A percentile compares a stretch with the other conserved stretches of the same genome.
Evolutionary conservation across 164 flowering plant species (phyloP).

Genomic region (Chimonanthus salicifolius): DNA sequence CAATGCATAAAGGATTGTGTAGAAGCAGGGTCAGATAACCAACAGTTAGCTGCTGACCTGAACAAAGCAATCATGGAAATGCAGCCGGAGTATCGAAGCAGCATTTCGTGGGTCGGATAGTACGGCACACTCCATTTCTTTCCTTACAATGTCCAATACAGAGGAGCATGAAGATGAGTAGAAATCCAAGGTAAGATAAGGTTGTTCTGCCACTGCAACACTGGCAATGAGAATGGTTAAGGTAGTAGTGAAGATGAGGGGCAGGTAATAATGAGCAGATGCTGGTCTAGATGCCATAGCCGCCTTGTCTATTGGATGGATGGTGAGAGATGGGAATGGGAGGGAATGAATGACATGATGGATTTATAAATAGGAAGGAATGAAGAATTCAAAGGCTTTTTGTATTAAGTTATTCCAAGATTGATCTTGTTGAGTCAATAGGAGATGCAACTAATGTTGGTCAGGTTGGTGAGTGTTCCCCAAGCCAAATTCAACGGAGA

Average conservation of each 20-base stretch:
- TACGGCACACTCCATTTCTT: conserved; percentile 81
- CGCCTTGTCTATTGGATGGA: not conserved
- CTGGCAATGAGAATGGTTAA: conserved; percentile 14
- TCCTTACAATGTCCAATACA: conserved; percentile 45
- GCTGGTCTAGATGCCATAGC: conserved; percentile 15
- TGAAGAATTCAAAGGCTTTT: conserved; percentile 10
- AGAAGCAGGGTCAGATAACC: not conserved
- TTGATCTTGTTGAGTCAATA: conserved; percentile 40
- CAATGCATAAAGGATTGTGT: not conserved
- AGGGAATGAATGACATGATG: conserved; percentile 13
- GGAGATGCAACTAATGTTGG: conserved; percentile 58
- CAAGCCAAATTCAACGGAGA: not conserved
- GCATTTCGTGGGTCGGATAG: conserved; percentile 74
- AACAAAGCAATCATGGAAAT: conserved; percentile 94
- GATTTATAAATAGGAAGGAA: conserved; percentile 3
- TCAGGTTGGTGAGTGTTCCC: conserved; percentile 43
- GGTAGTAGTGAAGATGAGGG: conserved; percentile 10
- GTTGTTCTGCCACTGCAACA: conserved; percentile 31
- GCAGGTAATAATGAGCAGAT: conserved; percentile 1
- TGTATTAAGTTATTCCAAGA: conserved; percentile 6
- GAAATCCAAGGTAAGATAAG: conserved; percentile 64
- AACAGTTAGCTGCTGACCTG: conserved; percentile 42
- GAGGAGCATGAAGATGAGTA: conserved; percentile 62
- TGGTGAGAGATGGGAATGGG: not conserved
- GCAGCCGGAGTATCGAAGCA: conserved; percentile 62